Evolutionary conservation across 2,329 filamentous ascomycete species (phyloP), one percentile per base, ranked within the genome.

Genomic region (Diaporthe longicolla): DNA sequence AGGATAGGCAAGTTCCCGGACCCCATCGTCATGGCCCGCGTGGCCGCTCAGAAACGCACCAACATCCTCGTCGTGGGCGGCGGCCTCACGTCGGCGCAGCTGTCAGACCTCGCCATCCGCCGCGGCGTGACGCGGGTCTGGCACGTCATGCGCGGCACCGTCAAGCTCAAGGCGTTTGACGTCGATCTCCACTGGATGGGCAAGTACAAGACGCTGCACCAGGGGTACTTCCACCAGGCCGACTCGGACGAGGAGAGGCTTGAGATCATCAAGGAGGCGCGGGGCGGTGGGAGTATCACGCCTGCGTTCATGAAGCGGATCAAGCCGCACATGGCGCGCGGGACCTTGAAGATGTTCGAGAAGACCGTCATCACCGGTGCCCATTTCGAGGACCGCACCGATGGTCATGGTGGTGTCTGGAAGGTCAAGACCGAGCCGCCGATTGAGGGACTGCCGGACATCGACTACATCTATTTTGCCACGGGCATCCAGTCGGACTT

Each of bases 171-270:
- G 82, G 91, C 93, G 74, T 96, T 96, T 77, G 94, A 96, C 78
- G 88, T 96, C 32, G 90, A 92, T 73, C 86, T 96, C 1, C 88
- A 89, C 63, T 97, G 94, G 94, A 93, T 96, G 82, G 93, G 92
- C 13, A 96, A 96, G 80, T 96, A 93, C 81, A 91, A 92, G 72
- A 96, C 96, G 80, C 89, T 91, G 71, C 91, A 94, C 77, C 93
- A 95, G 80, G 92, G 93, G 0, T 87, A 88, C 0, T 97, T 95
- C 81, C 95, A 93, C 92, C 90, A 89, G 9, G 93, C 93, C 4
- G 93, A 95, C 77, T 90, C 89, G 8, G 92, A 94, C 74, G 88
- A 91, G 35, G 89, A 95, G 81, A 88, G 93, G 3, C 86, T 92
- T 40, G 86, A 91, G 48, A 93, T 94, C 82, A 87, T 94, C 76